Conservation (phyloP, 441 rosid genomes). For the Macaranga tanarius region DNA sequence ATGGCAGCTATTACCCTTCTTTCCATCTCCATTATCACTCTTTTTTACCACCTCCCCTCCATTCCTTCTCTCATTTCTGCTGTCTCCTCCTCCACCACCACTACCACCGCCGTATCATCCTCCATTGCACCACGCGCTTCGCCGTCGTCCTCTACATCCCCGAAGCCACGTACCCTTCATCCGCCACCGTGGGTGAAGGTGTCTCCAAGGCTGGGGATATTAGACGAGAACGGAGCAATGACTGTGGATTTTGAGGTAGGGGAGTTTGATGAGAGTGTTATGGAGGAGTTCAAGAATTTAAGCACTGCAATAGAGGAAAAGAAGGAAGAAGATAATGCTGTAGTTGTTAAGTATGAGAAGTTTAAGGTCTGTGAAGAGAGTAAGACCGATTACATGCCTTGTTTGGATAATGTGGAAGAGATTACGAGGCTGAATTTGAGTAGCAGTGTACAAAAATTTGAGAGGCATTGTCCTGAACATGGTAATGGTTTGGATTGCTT, state of each 20-base stretch:
- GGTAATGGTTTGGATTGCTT: conserved; percentile 63
- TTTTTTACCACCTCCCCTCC: conserved; percentile 16
- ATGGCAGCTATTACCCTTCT: conserved; percentile 7
- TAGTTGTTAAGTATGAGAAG: conserved; percentile 28
- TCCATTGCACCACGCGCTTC: not conserved
- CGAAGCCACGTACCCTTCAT: conserved; percentile 5
- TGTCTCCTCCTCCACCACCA: conserved; percentile 3
- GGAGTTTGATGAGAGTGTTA: conserved; percentile 42
- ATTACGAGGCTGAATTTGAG: conserved; percentile 58
- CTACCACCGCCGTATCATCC: not conserved
- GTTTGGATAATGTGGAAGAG: conserved; percentile 72
- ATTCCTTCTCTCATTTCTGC: conserved; percentile 10
- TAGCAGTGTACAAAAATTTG: conserved; percentile 54
- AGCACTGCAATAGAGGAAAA: conserved; percentile 21
- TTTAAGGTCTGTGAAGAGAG: conserved; percentile 47
- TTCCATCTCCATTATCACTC: conserved; percentile 13
- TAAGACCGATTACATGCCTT: conserved; percentile 68
- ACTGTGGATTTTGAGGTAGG: conserved; percentile 42
- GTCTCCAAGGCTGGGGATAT: conserved; percentile 19
- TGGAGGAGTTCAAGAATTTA: conserved; percentile 30
- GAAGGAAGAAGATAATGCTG: conserved; percentile 12
- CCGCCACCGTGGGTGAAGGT: conserved; percentile 16
- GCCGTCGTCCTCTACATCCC: not conserved
- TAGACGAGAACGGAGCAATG: conserved; percentile 28
- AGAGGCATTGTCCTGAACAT: conserved; percentile 69